Base-by-base conservation (phyloP, 129 eudicot species). In the Pseudognaphalium luteoalbum region DNA sequence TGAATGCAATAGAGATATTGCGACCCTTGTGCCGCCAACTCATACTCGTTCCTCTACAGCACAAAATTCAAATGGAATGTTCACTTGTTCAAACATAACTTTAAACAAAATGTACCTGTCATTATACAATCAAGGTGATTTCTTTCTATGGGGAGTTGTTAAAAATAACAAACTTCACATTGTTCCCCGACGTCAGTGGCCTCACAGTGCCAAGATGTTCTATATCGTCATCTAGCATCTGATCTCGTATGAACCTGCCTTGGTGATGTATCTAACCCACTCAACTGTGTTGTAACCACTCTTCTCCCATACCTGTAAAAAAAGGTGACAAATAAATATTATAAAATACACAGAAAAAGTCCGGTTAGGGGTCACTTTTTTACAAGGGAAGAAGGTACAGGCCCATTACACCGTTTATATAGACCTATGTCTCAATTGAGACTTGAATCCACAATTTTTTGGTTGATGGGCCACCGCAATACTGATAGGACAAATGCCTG, bases 251-350 rank as follows among this genome's bases (percentile, higher is more conserved):
- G 96, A 92, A 80, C 96, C 97, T 1, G 98, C 98, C 82, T 94
- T 91, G 30, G 98, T 91, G 17, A 94, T 91, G 65, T 94, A 94
- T 81, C 98, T 96, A 51, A 94, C 98, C 98, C 97, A 94, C 79
- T 94, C 97, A 19, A 94, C 98, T 0, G 98, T 94, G 72, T 91
- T 94, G 84, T 91, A 94, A 22, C 98, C 98, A 35, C 98, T 94
- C 86, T 86, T 95, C 82, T 95, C 99, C 99, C 99, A 95, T 19
- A 95, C 98, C 97, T 94, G 83, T 81, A 81, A 21, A 79, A 56
- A 58, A 4, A 69, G 12, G 9, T 41, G 47, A 41, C 14, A 32
- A n/a, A 32, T 33, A 58, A 70, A 30, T n/a, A n/a, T n/a, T n/a
- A n/a, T n/a, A 5, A 42, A 10, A 41, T 2, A 41, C 14, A 9